Evolutionary conservation across 2,329 filamentous ascomycete species (phyloP).

Genomic region (Venturiaceae sp.): DNA sequence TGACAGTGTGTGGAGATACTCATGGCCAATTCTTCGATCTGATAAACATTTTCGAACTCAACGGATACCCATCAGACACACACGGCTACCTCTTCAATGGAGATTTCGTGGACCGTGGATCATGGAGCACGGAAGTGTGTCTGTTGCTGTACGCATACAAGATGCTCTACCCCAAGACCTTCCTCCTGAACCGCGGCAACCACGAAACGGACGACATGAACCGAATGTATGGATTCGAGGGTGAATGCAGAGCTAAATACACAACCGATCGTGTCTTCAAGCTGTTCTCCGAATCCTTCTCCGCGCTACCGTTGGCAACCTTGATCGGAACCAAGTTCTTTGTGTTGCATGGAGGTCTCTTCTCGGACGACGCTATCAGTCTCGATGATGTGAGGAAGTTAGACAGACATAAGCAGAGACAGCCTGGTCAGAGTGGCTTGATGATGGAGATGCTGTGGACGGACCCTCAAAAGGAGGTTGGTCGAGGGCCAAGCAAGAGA

Average conservation of each 20-base stretch:
- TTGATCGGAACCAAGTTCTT: conserved; percentile 86
- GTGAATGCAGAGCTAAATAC: conserved; percentile 97
- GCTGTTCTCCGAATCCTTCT: conserved; percentile 96
- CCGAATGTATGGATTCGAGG: conserved; percentile 94
- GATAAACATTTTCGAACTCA: conserved; percentile 89
- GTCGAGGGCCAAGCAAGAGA: conserved; percentile 88
- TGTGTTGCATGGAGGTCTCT: conserved; percentile 86
- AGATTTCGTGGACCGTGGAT: conserved; percentile 95
- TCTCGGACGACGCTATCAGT: conserved; percentile 88
- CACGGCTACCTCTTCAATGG: conserved; percentile 97
- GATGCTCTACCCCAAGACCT: conserved; percentile 76
- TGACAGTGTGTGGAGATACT: conserved; percentile 96
- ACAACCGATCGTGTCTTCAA: conserved; percentile 84
- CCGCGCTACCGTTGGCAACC: conserved; percentile 82
- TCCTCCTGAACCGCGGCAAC: conserved; percentile 97
- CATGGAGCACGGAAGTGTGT: conserved; percentile 96
- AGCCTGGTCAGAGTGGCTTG: conserved; percentile 84
- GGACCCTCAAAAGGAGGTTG: conserved; percentile 77
- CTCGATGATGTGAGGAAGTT: conserved; percentile 91
- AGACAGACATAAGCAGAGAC: conserved; percentile 80
- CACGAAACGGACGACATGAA: conserved; percentile 99
- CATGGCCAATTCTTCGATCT: conserved; percentile 98
- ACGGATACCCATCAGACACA: conserved; percentile 73
- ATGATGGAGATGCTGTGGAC: conserved; percentile 99
- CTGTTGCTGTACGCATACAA: conserved; percentile 93